phyloP scores from a whole-genome alignment of 177 flowering plant species.

The Vitis hybrid region DNA sequence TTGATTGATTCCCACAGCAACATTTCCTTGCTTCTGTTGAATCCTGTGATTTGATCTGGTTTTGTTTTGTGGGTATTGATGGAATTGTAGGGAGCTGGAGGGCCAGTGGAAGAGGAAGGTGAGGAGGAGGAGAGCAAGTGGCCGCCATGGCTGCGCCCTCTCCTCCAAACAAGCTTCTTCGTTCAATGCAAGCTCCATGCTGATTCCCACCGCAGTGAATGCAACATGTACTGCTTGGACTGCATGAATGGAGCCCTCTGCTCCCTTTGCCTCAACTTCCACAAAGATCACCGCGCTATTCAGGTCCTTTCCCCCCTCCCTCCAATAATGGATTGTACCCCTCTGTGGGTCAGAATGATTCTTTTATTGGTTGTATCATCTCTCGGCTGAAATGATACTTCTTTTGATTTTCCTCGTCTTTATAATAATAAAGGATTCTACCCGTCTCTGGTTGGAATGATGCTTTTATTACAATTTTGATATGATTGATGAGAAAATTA shows the following conservation, averaged over 20 bases:
- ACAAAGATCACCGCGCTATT: slow-evolving; percentile 58
- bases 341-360: background rate
- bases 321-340: no score
- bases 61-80: background rate
- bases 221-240: slow-evolving; percentile 79
- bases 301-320: slow-evolving; percentile 35
- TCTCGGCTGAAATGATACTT: background rate
- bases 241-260: slow-evolving; percentile 65
- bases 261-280: slow-evolving; percentile 53
- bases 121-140: slow-evolving; percentile 33
- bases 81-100: slow-evolving; percentile 34
- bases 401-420: no score
- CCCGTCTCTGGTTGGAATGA: background rate
- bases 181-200: slow-evolving; percentile 61
- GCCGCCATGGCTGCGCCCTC: slow-evolving; percentile 63
- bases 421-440: no score
- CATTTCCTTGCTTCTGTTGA: background rate
- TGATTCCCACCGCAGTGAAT: slow-evolving; percentile 63
- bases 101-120: slow-evolving; percentile 22
- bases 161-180: slow-evolving; percentile 51
- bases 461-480: background rate
- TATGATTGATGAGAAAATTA: no score
- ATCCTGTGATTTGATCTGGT: background rate
- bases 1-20: background rate
- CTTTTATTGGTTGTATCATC: background rate